Base-by-base conservation (phyloP, 148 eudicot genomes). In the Heliamphora exappendiculata region DNA sequence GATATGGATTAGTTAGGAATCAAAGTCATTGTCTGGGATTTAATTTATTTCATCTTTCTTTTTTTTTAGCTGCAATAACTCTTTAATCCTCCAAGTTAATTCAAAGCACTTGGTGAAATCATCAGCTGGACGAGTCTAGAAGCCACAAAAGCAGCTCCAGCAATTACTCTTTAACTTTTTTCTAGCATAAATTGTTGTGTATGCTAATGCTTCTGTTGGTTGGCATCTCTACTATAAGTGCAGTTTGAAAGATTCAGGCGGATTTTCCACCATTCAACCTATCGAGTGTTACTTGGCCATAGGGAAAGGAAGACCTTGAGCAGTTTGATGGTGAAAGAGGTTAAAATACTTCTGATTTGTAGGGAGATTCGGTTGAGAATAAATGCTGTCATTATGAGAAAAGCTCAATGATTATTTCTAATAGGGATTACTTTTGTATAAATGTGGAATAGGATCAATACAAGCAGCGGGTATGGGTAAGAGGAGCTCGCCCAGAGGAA, bases 161-260 rank as follows among this genome's bases (percentile, higher is more conserved):
- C 53, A 67, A 44, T 67, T 41, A 44, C 50, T 67, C 34, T 19
- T n/a, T n/a, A 45, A n/a, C 37, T 17, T 10, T 70, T 70, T 31
- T 11, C 37, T 37, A n/a, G 37, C 19, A 17, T 36, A 49, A 9
- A 50, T 2, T 37, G 39, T 71, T 53, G 59, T 9, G 9, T 51
- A 12, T 16, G 4, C 59, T 29, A 70, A 47, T 50, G 55, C 34
- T 58, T 22, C 31, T 16, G 7, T 70, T 70, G 41, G 20, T 70
- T 62, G 14, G 57, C 44, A 17, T 77, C 62, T 78, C 54, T 67
- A 26, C 20, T 75, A 37, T 70, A 37, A 67, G 58, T 78, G 55
- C 86, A 94, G 97, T 94, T 94, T 79, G 98, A 94, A 79, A 91
- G 97, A 69, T 94, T 94, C 69, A 86, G 98, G 74, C 80, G 98